Evolutionary conservation across 306 rosid genomes (phyloP), one percentile per base, ranked within the genome.

Genomic region (Cucumis hystrix): DNA sequence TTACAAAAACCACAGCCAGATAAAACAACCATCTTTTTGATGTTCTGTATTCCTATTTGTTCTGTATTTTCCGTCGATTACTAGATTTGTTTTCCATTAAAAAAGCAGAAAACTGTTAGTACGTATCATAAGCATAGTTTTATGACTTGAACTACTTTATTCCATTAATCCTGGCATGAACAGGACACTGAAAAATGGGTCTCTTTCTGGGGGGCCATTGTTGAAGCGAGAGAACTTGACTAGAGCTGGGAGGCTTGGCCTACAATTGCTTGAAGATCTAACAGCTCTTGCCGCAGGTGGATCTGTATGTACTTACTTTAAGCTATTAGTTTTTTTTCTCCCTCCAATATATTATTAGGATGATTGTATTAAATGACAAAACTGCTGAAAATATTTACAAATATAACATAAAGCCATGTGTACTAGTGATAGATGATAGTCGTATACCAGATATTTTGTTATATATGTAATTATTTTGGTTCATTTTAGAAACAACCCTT

Each of bases 221-320:
- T 82, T 77, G 82, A 85, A 77, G 91, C 92, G 91, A 86, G 96
- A 92, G 81, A 83, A 81, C 77, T 83, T 87, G 79, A 90, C 96
- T 75, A 87, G 82, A 86, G 87, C 90, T 35, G 98, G 97, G 85
- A 89, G 86, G 85, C 91, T 92, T 81, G 98, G 98, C 80, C 91
- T 92, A 75, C 92, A 90, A 71, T 80, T 94, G 83, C 98, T 94
- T 78, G 98, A 92, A 94, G 98, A 94, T 89, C 84, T 91, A 84
- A 90, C 97, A 84, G 96, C 98, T 82, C 94, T 94, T 88, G 96
- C 98, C 80, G 98, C 98, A 92, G 97, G 96, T 88, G 98, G 97
- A 90, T 94, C 95, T 86, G 98, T 94, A 94, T 90, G 98, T 90
- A 87, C 85, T 89, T 78, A 84, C 87, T 90, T 82, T 78, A 72